Base-by-base conservation (phyloP, 2,329 filamentous ascomycete species). In the Epichloe aotearoae region DNA sequence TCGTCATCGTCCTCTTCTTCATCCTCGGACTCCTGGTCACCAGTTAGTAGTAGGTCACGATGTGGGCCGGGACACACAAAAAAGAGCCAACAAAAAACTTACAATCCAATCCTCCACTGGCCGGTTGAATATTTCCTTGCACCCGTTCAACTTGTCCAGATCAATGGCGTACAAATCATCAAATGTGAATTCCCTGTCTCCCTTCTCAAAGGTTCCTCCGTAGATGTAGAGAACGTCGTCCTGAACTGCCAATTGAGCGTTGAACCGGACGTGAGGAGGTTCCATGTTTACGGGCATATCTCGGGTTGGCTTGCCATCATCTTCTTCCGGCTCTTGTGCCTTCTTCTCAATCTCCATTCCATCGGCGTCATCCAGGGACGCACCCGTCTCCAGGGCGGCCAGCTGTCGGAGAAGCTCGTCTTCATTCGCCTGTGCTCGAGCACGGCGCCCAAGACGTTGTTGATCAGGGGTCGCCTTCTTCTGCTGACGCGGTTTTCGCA, bases 101-200 rank as follows among this genome's bases (percentile, higher is more conserved):
- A 85, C 82, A 50, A 82, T 69, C 89, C 90, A 96, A 64, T 95
- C 89, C 61, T 88, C 58, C 15, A 90, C 82, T 58, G 94, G 86
- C 49, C 88, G 77, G 64, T 76, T 86, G 71, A 91, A 97, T 46
- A 97, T 79, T 67, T 96, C 86, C 64, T 89, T 91, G 56, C 93
- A 91, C 3, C 93, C 93, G 58, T 97, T 89, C 54, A 98, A 75
- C 67, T 95, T 96, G 53, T 85, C 90, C n/a, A 98, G 74, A 61
- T 98, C 89, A 53, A 97, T 82, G 2, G 88, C 84, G 68, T 94
- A 94, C 67, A 98, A 74, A 61, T 98, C 93, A 59, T 96, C 90
- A 66, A 97, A 95, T 0, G 90, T 97, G 61, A 86, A 95, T 66
- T 98, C 93, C 20, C 88, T 79, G 61, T 98, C 93, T 17, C 88